Evolutionary conservation across 2,329 filamentous ascomycete species (phyloP).

Genomic region (Nemania sp.): DNA sequence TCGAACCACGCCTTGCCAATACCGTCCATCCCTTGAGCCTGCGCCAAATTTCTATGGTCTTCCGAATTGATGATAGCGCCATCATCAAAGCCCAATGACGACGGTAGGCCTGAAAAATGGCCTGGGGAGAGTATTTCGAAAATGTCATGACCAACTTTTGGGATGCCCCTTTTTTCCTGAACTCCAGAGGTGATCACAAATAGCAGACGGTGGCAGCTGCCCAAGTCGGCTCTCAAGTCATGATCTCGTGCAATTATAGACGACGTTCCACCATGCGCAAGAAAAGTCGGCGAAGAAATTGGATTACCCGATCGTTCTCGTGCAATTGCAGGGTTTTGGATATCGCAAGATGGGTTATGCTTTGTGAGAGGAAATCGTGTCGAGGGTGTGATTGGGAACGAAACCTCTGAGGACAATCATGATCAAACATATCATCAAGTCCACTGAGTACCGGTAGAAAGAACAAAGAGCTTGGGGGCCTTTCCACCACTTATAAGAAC

Average conservation of each 20-base stretch:
- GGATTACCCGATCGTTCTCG: not conserved
- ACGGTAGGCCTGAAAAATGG: not conserved
- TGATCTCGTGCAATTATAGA: slow-evolving; percentile 15
- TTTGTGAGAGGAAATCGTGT: not conserved
- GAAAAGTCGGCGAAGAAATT: not conserved
- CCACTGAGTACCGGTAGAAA: not conserved
- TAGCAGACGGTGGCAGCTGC: not conserved
- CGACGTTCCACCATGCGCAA: slow-evolving; percentile 1
- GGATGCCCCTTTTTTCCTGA: slow-evolving; percentile 12
- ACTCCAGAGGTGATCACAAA: slow-evolving; percentile 13
- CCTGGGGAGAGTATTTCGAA: not conserved
- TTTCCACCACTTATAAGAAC: slow-evolving; percentile 1
- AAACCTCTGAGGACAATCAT: not conserved
- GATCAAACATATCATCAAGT: not conserved
- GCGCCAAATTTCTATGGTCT: slow-evolving; percentile 15
- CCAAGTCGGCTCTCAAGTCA: slow-evolving; percentile 12
- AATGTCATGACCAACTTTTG: too few relatives aligned
- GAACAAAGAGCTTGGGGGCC: not conserved
- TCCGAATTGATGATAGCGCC: not conserved
- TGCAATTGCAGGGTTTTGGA: not conserved
- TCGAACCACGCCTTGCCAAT: slow-evolving; percentile 5
- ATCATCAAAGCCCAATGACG: not conserved
- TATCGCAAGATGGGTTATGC: not conserved
- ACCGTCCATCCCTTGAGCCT: slow-evolving; percentile 12
- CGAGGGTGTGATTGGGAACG: not conserved